Conservation (phyloP, 2,329 filamentous ascomycete species). For the Rhexocercosporidium sp. region DNA sequence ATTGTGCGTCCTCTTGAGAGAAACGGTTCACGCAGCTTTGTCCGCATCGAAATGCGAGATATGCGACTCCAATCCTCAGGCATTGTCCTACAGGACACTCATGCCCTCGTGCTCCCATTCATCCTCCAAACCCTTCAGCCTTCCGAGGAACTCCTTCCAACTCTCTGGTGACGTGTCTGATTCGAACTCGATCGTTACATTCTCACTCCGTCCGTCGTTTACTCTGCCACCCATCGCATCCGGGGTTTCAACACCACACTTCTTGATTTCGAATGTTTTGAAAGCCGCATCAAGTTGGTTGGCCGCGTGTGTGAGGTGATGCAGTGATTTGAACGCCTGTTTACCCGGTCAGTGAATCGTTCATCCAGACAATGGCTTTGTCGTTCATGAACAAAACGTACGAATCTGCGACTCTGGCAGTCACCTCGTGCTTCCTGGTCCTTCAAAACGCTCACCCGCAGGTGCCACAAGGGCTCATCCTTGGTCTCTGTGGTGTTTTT, state of each 20-base stretch:
- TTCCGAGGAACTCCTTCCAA: slow-evolving; percentile 32
- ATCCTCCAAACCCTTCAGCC: slow-evolving; percentile 30
- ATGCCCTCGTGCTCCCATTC: slow-evolving; percentile 31
- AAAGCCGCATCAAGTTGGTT: slow-evolving; percentile 36
- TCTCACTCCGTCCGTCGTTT: slow-evolving; percentile 36
- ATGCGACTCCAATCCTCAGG: slow-evolving; percentile 6
- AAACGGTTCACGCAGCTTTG: background rate
- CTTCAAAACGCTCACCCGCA: slow-evolving; percentile 34
- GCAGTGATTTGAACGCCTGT: slow-evolving; percentile 35
- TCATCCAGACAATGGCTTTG: background rate
- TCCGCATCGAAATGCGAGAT: slow-evolving; percentile 1
- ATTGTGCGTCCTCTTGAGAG: background rate
- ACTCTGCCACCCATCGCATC: slow-evolving; percentile 36
- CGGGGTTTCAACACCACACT: slow-evolving; percentile 33
- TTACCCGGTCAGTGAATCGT: slow-evolving; percentile 17
- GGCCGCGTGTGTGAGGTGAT: slow-evolving; percentile 33
- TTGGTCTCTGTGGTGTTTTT: slow-evolving; percentile 6
- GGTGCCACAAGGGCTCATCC: slow-evolving; percentile 32
- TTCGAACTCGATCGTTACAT: slow-evolving; percentile 37
- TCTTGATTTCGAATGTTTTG: slow-evolving; percentile 30
- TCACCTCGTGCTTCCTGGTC: slow-evolving; percentile 34
- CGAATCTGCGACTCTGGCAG: slow-evolving; percentile 33
- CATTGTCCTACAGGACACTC: slow-evolving; percentile 22
- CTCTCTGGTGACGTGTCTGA: slow-evolving; percentile 24
- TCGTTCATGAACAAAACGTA: slow-evolving; percentile 20